Conservation (phyloP, 345 rosid genomes). For the Sonneratia alba region DNA sequence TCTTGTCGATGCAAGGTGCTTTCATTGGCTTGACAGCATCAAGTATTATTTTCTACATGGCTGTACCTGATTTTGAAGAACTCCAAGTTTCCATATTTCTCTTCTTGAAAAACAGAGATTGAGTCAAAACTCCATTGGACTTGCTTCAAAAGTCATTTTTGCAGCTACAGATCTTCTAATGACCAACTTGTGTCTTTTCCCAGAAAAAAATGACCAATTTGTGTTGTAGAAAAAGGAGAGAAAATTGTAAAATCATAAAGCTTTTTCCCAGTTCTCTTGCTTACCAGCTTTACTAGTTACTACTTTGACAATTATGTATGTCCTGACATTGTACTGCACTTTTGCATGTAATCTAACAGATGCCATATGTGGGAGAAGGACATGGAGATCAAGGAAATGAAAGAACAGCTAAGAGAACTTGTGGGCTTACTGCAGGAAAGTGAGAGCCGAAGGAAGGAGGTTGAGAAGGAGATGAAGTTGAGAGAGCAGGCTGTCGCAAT, state of each 20-base stretch:
- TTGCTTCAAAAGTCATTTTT: background rate
- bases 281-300: background rate
- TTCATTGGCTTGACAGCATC: constrained; percentile 1
- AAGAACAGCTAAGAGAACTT: constrained; percentile 87
- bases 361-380: constrained; percentile 95
- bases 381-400: constrained; percentile 81
- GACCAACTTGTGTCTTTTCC: no score
- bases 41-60: background rate
- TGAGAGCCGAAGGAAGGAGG: constrained; percentile 68
- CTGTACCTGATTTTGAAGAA: background rate
- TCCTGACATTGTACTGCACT: background rate
- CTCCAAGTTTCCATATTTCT: background rate
- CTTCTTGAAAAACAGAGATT: background rate
- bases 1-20: constrained; percentile 76
- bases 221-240: no score
- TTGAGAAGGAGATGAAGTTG: constrained; percentile 68
- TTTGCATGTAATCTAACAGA: constrained; percentile 28
- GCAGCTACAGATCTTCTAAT: background rate
- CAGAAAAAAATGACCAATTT: no score
- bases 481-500: constrained; percentile 68
- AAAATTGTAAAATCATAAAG: background rate
- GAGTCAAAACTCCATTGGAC: background rate
- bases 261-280: background rate
- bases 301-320: background rate
- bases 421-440: constrained; percentile 65